Base-by-base conservation (phyloP, 2,329 filamentous ascomycete species). In the Ophiostoma tasmaniense region DNA sequence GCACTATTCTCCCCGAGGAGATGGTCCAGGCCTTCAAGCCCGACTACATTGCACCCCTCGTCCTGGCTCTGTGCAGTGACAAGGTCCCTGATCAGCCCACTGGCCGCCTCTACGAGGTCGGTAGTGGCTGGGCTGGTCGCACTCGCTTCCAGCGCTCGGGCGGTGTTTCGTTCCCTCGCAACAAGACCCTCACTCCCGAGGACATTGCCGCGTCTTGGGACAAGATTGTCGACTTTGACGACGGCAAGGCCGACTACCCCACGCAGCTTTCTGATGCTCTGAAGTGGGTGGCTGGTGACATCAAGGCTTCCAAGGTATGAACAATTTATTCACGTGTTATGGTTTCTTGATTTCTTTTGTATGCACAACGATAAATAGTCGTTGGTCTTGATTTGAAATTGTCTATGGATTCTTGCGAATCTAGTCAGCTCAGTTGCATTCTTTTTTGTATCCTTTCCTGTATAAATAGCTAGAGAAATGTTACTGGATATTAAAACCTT, bases 21-120 rank as follows among this genome's bases (percentile, higher is more conserved):
- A 88, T 98, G 82, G 93, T 99, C 22, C 93, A 98, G 83, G 94
- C 95, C 64, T 97, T 99, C 85, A 99, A 98, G 88, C 95, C 95
- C 71, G 94, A 98, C 77, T 98, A 97, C 80, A 93, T 99, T 79
- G 95, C 95, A 67, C 95, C 95, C 71, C 82, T 98, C 50, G 93
- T 99, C 67, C 88, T 94, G 68, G 88, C 93, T 61, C 90, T 99
- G 70, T 84, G 80, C 79, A 92, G 88, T 78, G 95, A 99, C 82
- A 91, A 92, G 81, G 88, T 93, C 67, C 94, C 95, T 35, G 86
- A 90, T 76, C 87, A 90, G 74, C 87, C 88, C 20, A 97, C 93
- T 70, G 94, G 94, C 73, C 90, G 89, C 67, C 85, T 99, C 65
- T 99, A 93, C 81, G 95, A 99, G 82, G 92, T 94, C 74, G 95